These are phyloP conservation scores for Endoconidiophora laricicola DNA, from an alignment of 2,329 filamentous ascomycete species.

Conservation along the genomic window DNA sequence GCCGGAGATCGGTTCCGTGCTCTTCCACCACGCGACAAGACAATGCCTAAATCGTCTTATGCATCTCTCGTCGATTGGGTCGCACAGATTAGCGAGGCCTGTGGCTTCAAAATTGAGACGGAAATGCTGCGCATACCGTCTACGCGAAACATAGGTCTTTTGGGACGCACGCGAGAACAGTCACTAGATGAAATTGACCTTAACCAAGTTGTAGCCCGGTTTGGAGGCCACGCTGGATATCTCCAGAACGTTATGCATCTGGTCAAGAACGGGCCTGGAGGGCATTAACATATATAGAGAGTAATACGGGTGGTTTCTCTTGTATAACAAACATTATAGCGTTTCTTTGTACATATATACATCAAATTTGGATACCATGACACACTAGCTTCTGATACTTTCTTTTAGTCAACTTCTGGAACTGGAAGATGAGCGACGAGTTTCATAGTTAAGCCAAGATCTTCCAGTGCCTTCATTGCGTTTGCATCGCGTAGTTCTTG, in stretches of 20 bases:
- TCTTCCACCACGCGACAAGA: conserved; percentile 32
- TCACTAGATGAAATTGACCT: conserved; percentile 23
- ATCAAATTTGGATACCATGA: too few species aligned
- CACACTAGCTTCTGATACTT: too few species aligned
- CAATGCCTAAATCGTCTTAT: conserved; percentile 45
- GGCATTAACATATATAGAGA: conserved; percentile 20
- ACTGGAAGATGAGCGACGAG: conserved; percentile 62
- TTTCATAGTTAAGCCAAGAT: conserved; percentile 51
- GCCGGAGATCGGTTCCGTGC: conserved; percentile 60
- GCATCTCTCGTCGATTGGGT: conserved; percentile 72
- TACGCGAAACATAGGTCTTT: conserved; percentile 67
- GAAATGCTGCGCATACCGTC: conserved; percentile 85
- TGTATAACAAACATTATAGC: background rate
- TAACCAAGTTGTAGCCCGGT: conserved; percentile 28
- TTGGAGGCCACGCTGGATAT: conserved; percentile 41
- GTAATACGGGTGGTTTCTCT: background rate
- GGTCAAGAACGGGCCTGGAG: conserved; percentile 30
- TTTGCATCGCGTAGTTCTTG: conserved; percentile 44
- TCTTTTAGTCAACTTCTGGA: conserved; percentile 38
- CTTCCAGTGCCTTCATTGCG: conserved; percentile 49
- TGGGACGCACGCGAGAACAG: conserved; percentile 41
- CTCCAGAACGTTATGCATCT: conserved; percentile 44
- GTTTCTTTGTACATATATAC: too few species aligned
- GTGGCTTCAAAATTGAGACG: conserved; percentile 61
- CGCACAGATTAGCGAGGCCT: conserved; percentile 47